Evolutionary conservation across 495 filamentous ascomycete species (phyloP).

Genomic region (Aspergillus conjunctus): DNA sequence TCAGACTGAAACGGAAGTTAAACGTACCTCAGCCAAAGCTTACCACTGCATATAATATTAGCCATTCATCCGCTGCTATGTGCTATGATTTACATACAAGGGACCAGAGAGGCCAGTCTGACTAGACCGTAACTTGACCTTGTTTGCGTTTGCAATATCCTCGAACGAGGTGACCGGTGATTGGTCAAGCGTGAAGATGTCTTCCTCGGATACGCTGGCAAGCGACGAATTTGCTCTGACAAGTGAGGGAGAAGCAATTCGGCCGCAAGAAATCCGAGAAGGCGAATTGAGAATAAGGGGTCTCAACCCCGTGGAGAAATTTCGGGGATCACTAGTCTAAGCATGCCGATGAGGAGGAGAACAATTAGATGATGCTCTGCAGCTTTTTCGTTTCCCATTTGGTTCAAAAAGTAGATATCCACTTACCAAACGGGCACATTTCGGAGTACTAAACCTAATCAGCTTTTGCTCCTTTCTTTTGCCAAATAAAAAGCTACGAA

Average conservation of each 20-base stretch:
- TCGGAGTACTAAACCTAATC: constrained; percentile 7
- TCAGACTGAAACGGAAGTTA: not conserved
- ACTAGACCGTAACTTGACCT: not conserved
- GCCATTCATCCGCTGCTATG: not conserved
- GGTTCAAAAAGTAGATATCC: not conserved
- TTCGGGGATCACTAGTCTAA: constrained; percentile 1
- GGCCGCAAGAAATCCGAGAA: not conserved
- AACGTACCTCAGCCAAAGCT: constrained; percentile 26
- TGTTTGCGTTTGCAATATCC: not conserved
- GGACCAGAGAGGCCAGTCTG: not conserved
- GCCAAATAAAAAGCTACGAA: not conserved
- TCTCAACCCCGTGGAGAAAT: constrained; percentile 8
- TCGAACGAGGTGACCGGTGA: not conserved
- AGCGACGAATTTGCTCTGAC: not conserved
- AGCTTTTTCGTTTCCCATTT: no score
- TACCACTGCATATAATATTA: constrained; percentile 20
- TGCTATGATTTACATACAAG: constrained; percentile 6
- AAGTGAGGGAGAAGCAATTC: not conserved
- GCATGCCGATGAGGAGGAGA: not conserved
- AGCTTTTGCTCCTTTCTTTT: not conserved
- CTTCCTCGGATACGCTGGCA: not conserved
- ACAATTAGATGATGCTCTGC: not conserved
- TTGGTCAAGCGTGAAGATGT: not conserved
- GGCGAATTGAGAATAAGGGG: not conserved
- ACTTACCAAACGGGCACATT: constrained; percentile 8